A percentile compares a stretch with the other conserved stretches of the same genome.
Evolutionary conservation across 2,329 filamentous ascomycete genomes (phyloP).

Genomic region (Apiospora aurea): DNA sequence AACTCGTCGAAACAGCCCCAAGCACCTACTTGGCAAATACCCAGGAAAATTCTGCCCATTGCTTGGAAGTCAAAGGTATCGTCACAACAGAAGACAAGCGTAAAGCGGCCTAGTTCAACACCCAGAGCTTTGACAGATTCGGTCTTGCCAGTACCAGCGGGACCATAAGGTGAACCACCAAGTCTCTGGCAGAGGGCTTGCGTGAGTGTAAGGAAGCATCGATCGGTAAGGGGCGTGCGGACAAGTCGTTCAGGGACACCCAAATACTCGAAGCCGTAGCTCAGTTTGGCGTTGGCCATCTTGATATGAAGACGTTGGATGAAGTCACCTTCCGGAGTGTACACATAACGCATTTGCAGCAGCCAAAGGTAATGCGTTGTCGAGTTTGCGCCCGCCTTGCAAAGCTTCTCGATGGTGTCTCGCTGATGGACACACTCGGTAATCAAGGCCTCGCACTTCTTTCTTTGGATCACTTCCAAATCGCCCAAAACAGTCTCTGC

Average conservation of each 20-base stretch:
- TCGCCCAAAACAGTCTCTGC: conserved; percentile 91
- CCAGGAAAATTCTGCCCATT: conserved; percentile 99
- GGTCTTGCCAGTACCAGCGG: conserved; percentile 97
- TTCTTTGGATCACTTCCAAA: conserved; percentile 83
- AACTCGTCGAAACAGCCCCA: conserved; percentile 99
- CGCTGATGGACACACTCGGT: conserved; percentile 99
- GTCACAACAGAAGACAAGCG: conserved; percentile 98
- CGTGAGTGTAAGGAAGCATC: conserved; percentile 97
- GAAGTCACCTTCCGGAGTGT: conserved; percentile 80
- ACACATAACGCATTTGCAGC: conserved; percentile 96
- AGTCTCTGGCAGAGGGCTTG: conserved; percentile 94
- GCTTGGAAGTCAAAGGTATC: conserved; percentile 99
- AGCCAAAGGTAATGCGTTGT: conserved; percentile 91
- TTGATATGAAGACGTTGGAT: conserved; percentile 85
- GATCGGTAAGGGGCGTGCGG: conserved; percentile 93
- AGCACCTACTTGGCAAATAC: conserved; percentile 97
- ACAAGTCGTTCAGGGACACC: conserved; percentile 96
- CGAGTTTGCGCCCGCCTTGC: conserved; percentile 75
- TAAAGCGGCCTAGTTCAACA: conserved; percentile 95
- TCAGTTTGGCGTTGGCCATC: conserved; percentile 95
- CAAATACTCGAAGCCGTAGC: conserved; percentile 97
- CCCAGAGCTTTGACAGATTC: conserved; percentile 98
- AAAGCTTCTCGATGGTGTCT: conserved; percentile 88
- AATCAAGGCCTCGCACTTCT: conserved; percentile 98
- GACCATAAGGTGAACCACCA: conserved; percentile 95